Evolutionary conservation across 306 rosid species (phyloP).

Genomic region (Acacia melanoxylon): DNA sequence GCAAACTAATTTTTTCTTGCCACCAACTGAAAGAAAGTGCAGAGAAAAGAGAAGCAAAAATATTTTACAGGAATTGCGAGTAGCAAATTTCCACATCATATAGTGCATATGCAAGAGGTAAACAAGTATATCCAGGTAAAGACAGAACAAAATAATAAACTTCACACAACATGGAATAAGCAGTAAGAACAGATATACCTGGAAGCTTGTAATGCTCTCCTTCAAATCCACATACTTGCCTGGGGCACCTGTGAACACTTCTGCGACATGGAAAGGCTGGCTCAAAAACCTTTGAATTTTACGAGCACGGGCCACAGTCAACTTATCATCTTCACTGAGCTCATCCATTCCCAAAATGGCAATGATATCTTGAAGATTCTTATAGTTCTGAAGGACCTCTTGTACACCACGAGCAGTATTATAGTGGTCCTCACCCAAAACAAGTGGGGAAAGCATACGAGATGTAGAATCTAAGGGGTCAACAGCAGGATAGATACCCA

Average conservation of each 20-base stretch:
- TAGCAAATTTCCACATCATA: not conserved
- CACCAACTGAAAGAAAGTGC: not conserved
- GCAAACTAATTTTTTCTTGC: not conserved
- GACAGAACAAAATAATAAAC: not conserved
- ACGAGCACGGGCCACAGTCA: slow-evolving; percentile 98
- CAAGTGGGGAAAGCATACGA: slow-evolving; percentile 97
- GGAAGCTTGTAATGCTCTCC: slow-evolving; percentile 84
- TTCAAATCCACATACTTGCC: slow-evolving; percentile 96
- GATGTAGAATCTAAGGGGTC: slow-evolving; percentile 98
- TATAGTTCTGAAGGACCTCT: slow-evolving; percentile 91
- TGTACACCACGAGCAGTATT: slow-evolving; percentile 99
- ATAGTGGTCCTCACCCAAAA: slow-evolving; percentile 90
- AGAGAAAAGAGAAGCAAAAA: not conserved
- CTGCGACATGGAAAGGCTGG: slow-evolving; percentile 99
- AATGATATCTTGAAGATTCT: slow-evolving; percentile 98
- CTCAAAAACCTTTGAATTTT: slow-evolving; percentile 80
- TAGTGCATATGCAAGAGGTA: not conserved
- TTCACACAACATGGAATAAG: not conserved
- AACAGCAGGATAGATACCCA: slow-evolving; percentile 97
- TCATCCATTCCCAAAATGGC: slow-evolving; percentile 99
- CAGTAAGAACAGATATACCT: slow-evolving; percentile 51
- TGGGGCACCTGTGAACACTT: slow-evolving; percentile 99
- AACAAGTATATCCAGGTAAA: not conserved
- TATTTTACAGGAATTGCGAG: not conserved
- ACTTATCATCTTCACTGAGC: slow-evolving; percentile 97